Evolutionary conservation across 2,329 filamentous ascomycete genomes (phyloP), one percentile per base, ranked within the genome.

Genomic region (Aspergillus latus): DNA sequence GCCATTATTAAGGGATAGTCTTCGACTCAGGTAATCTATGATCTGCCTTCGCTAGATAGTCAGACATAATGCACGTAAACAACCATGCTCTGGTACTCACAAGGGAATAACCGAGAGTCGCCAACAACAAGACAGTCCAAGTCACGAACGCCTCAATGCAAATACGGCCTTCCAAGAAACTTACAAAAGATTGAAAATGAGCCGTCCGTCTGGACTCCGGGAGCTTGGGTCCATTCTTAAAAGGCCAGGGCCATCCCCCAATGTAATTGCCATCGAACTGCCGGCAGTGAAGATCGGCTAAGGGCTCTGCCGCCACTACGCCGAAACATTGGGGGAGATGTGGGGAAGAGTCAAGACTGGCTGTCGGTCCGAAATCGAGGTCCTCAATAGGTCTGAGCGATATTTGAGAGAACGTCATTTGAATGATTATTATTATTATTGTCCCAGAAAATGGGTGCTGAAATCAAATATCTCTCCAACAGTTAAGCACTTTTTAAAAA

Each of bases 191-290:
- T 57, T 58, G 64, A 66, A 8, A 46, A 48, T 34, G 28, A 46
- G 42, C 88, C 85, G 62, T 62, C 64, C 65, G 65, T 52, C 56
- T 56, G 55, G 55, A 68, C 66, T 68, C 66, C 67, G 65, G 62
- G 67, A 66, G 67, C 62, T 60, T 58, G 55, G 68, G 66, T 62
- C 60, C 52, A 55, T 59, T 47, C 46, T 53, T 49, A 36, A 52
- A 21, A 58, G 40, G 48, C 55, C 59, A 65, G 49, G 62, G 54
- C 65, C 61, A 57, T 64, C 59, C 29, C 47, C 48, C 57, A n/a
- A 5, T 9, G 34, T 13, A 37, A 54, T 52, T 59, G 59, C 55
- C 57, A 60, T 60, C 51, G 58, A 62, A 64, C 51, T 62, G 60
- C 64, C 69, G 69, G 69, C 69, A 72, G 50, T 59, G 64, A 57